Percentiles rank a stretch among this genome's conserved stretches.
Evolutionary conservation across 2,329 filamentous ascomycete species (phyloP).

Genomic region (Epichloe uncinata): DNA sequence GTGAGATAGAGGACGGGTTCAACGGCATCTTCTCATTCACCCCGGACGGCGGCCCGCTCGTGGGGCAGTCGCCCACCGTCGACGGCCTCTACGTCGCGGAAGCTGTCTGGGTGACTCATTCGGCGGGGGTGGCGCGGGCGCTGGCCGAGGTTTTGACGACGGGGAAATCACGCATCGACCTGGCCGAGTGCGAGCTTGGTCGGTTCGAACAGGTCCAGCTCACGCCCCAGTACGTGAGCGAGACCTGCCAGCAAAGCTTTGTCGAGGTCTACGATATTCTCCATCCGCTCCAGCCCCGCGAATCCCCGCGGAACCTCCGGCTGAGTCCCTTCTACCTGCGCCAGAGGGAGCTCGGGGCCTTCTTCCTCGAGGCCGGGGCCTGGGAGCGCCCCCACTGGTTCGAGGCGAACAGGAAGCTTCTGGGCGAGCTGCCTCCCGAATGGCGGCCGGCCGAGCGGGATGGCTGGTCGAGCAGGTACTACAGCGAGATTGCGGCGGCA

Average conservation of each 20-base stretch:
- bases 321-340: conserved; percentile 43
- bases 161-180: conserved; percentile 40
- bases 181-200: conserved; percentile 44
- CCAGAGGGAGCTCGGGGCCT: conserved; percentile 41
- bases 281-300: conserved; percentile 44
- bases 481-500: conserved; percentile 44
- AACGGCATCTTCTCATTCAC: conserved; percentile 56
- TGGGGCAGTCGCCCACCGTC: conserved; percentile 43
- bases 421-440: conserved; percentile 35
- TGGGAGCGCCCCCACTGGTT: conserved; percentile 55
- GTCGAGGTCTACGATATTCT: conserved; percentile 52
- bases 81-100: conserved; percentile 52
- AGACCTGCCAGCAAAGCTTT: conserved; percentile 48
- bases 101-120: conserved; percentile 55
- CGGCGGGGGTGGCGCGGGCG: conserved; percentile 47
- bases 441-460: conserved; percentile 45
- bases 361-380: conserved; percentile 44
- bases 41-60: conserved; percentile 46
- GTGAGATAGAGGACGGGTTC: conserved; percentile 44
- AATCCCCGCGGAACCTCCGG: conserved; percentile 44
- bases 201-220: conserved; percentile 50
- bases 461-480: conserved; percentile 41
- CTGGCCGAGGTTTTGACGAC: conserved; percentile 44
- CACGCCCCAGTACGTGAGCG: conserved; percentile 38
- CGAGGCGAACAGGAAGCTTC: conserved; percentile 37